These are phyloP conservation scores for Candida verbasci DNA, from an alignment of 805 yeast genomes.

Conservation along the genomic window DNA sequence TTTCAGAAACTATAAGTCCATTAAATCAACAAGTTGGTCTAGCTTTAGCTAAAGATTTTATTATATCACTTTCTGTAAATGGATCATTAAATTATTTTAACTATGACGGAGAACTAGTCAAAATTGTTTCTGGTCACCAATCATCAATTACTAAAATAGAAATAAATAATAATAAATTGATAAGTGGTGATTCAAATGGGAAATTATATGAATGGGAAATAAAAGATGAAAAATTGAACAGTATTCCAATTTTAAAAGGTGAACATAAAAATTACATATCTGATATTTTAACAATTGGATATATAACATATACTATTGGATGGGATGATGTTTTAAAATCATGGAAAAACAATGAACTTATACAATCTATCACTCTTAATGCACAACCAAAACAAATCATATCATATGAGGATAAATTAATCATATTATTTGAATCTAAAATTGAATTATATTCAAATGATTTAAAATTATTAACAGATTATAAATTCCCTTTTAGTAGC, in stretches of 20 bases:
- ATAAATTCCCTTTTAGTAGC: conserved; percentile 19
- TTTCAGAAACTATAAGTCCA: conserved; percentile 37
- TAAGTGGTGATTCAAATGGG: conserved; percentile 84
- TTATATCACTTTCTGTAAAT: conserved; percentile 63
- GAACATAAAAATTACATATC: conserved; percentile 66
- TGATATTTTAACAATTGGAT: conserved; percentile 35
- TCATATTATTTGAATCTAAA: conserved; percentile 28
- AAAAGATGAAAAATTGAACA: conserved; percentile 9
- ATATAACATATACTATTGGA: conserved; percentile 50
- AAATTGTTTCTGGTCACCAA: conserved; percentile 71
- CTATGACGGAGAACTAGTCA: conserved; percentile 21
- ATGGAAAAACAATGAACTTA: conserved; percentile 20
- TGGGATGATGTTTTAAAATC: conserved; percentile 81
- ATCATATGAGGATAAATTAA: conserved; percentile 21
- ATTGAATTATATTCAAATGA: conserved; percentile 19
- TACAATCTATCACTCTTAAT: conserved; percentile 12
- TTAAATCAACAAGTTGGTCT: conserved; percentile 79
- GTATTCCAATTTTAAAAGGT: conserved; percentile 19
- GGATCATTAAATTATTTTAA: conserved; percentile 68
- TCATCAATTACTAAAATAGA: conserved; percentile 60
- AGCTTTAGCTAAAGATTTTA: conserved; percentile 52
- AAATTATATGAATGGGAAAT: conserved; percentile 57
- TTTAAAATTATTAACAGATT: conserved; percentile 12
- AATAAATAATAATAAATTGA: conserved; percentile 20
- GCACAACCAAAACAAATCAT: conserved; percentile 35